phyloP scores from a whole-genome alignment of 495 filamentous ascomycete genomes.

The Niebla homalea region DNA sequence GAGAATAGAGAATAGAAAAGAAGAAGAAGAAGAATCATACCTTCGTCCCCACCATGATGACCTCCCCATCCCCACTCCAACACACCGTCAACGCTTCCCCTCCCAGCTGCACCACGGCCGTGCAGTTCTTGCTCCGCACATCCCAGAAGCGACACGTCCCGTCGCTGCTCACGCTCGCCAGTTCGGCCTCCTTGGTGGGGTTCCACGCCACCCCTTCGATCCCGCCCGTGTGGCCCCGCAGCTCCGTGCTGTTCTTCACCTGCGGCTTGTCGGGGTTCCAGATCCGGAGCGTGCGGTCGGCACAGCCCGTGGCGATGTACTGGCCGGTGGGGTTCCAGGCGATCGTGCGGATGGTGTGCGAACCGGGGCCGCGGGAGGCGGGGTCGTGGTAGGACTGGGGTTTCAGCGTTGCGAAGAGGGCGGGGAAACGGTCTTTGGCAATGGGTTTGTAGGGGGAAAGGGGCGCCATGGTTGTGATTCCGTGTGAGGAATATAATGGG shows the following conservation, averaged over 20 bases:
- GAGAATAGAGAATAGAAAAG: no score
- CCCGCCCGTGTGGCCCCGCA: conserved; percentile 61
- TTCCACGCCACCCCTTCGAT: conserved; percentile 88
- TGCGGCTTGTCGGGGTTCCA: conserved; percentile 84
- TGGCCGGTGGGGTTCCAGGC: conserved; percentile 83
- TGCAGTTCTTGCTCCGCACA: conserved; percentile 64
- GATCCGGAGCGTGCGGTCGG: conserved; percentile 71
- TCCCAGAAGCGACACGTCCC: conserved; percentile 90
- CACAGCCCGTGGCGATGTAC: conserved; percentile 73
- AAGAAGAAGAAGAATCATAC: conserved; percentile 29
- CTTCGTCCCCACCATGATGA: conserved; percentile 73
- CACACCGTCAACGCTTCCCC: conserved; percentile 72
- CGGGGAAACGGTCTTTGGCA: conserved; percentile 48
- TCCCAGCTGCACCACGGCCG: conserved; percentile 67
- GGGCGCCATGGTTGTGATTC: conserved; percentile 35
- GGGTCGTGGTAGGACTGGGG: conserved; percentile 53
- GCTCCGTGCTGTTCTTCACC: conserved; percentile 69
- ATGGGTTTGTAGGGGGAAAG: conserved; percentile 39
- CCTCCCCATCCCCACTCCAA: conserved; percentile 79
- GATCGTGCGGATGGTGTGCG: conserved; percentile 54
- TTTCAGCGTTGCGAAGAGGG: conserved; percentile 42
- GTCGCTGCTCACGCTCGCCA: conserved; percentile 75
- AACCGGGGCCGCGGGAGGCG: conserved; percentile 33
- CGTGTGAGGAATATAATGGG: background rate
- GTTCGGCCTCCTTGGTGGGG: conserved; percentile 72